Base-by-base conservation (phyloP, 225 moss, liverwort and hornwort species). In the Climacium dendroides region DNA sequence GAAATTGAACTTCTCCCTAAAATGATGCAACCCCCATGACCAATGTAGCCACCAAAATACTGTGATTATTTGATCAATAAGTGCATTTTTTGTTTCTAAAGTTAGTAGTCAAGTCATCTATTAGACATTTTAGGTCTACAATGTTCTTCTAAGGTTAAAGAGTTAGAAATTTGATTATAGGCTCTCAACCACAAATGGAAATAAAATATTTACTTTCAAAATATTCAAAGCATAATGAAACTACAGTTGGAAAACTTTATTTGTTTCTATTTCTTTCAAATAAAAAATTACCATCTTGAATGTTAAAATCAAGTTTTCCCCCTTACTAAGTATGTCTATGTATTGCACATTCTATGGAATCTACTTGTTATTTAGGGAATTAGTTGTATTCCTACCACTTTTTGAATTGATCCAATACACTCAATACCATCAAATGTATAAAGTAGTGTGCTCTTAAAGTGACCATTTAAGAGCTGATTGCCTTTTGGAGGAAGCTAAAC, bases 291-390 rank as follows among this genome's bases (percentile, higher is more conserved):
- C 5, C 7, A 15, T 41, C 3, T 41, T 41, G 8, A 70, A n/a
- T n/a, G n/a, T n/a, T n/a, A n/a, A n/a, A n/a, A 69, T 69, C 69
- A 69, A 39, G 7, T 37, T 7, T 69, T 2, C 7, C 3, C 5
- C 8, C 15, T 70, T 8, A 8, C 3, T 0, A 15, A 70, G 5
- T 25, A 8, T 39, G 10, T 35, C 1, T n/a, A 0, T 7, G 1
- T 25, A 8, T 14, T 25, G 25, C 25, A 69, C 5, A 24, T 25
- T 14, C 25, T 18, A 41, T 19, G 2, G 10, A 69, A 14, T 23
- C 24, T 39, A 39, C 5, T 69, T 23, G 7, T 13, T 37, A 13
- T 7, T 37, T 13, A 23, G 2, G 37, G 4, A 37, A 23, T 65
- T 7, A 7, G 3, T 5, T 30, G 1, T n/a, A n/a, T n/a, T n/a